Evolutionary conservation across 345 rosid genomes (phyloP), one percentile per base, ranked within the genome.

Genomic region (Microthlaspi erraticum): DNA sequence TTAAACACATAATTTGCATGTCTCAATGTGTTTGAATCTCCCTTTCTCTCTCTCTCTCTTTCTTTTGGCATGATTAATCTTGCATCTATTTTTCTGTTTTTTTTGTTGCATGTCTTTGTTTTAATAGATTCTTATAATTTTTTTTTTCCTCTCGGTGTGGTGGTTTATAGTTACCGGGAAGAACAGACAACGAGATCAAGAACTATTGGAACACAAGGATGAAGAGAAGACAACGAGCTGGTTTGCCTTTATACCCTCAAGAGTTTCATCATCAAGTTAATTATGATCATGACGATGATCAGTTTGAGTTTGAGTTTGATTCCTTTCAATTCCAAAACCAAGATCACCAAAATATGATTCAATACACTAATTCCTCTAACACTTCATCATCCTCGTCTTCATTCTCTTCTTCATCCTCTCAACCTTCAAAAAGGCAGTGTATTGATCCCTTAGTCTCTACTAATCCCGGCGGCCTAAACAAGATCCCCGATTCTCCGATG

Each of bases 141-240:
- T 31, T 10, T 2, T 9, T 9, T 33, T 32, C 3, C 14, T 11
- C 29, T 37, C 3, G 7, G 20, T 67, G 8, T 26, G 29, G 29
- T 26, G 29, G 29, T 26, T 68, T 50, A 1, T 80, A 89, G 98
- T 79, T 92, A 59, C 98, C 96, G 0, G 98, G 98, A 1, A 50
- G 98, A 68, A 92, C 98, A 4, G 96, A 92, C 57, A 92, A 92
- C 64, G 98, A 92, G 74, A 92, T 92, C 60, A 92, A 92, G 60
- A 92, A 92, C 71, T 92, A 81, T 73, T 92, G 98, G 98, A 92
- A 92, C 66, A 87, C 98, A 0, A 81, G 96, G 54, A 77, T 80
- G 81, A 92, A 89, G 82, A 81, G 96, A 74, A 84, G 85, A 8
- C 92, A 84, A 34, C 67, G 93, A 81, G 88, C 96, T 2, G 86